Conservation (phyloP, 1,284 basidiomycete genomes). For the Retiboletus flavoniger region DNA sequence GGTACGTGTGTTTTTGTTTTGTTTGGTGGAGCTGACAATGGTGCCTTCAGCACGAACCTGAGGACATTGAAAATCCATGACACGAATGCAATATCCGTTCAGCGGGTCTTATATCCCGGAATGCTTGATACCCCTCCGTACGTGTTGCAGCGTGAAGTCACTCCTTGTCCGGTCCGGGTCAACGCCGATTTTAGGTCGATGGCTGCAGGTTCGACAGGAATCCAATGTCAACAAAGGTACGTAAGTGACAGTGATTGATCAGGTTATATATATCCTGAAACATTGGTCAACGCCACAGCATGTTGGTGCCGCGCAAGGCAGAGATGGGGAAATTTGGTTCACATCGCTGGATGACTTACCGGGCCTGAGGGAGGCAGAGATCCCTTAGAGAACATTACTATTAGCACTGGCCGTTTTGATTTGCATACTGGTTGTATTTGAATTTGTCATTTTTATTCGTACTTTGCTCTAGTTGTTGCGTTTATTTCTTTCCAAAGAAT, state of each 20-base stretch:
- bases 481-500: not conserved
- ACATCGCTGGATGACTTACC: constrained; percentile 9
- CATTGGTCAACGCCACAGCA: not conserved
- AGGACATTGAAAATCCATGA: not conserved
- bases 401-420: not conserved
- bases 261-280: not conserved
- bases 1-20: constrained; percentile 1
- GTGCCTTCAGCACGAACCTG: constrained; percentile 6
- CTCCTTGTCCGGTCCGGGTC: not conserved
- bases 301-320: not conserved
- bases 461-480: not conserved
- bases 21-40: not conserved
- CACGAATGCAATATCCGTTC: not conserved
- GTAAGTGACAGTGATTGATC: constrained; percentile 7
- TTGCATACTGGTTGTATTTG: not conserved
- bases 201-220: not conserved
- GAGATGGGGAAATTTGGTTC: not conserved
- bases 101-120: constrained; percentile 7
- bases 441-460: not conserved
- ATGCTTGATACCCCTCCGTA: not conserved
- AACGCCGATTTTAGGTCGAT: not conserved
- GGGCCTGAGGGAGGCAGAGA: constrained; percentile 9
- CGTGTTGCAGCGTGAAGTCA: not conserved
- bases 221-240: constrained; percentile 11
- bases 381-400: constrained; percentile 8